Evolutionary conservation across 768 basidiomycete species (phyloP).

Genomic region (Chalciporus chontae): DNA sequence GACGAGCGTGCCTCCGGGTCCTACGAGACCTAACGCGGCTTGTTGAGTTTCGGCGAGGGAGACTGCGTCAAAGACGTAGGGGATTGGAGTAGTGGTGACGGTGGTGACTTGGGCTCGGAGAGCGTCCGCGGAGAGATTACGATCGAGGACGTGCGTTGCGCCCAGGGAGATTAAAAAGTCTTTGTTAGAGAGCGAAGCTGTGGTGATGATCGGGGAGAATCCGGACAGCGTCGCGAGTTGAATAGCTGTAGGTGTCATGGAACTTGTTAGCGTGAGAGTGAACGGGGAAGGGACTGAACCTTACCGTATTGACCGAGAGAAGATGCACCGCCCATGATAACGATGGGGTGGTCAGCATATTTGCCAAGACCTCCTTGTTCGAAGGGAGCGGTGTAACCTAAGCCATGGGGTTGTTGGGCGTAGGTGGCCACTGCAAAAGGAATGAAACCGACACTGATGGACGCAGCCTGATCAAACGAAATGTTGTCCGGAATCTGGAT

Average conservation of each 20-base stretch:
- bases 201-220: conserved; percentile 35
- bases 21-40: conserved; percentile 27
- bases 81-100: background rate
- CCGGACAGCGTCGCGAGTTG: conserved; percentile 33
- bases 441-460: conserved; percentile 31
- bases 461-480: conserved; percentile 35
- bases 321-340: conserved; percentile 36
- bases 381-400: conserved; percentile 26
- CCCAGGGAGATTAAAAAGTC: conserved; percentile 30
- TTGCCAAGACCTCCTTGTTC: conserved; percentile 25
- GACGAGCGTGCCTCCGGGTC: conserved; percentile 27
- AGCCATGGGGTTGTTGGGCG: conserved; percentile 21
- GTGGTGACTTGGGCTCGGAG: conserved; percentile 7
- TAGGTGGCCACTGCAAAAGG: conserved; percentile 36
- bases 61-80: conserved; percentile 25
- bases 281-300: background rate
- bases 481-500: conserved; percentile 30
- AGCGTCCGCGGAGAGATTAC: conserved; percentile 12
- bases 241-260: conserved; percentile 15
- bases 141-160: conserved; percentile 36
- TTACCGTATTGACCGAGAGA: conserved; percentile 39
- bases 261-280: background rate
- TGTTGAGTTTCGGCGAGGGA: conserved; percentile 31
- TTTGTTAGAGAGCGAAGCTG: conserved; percentile 32
- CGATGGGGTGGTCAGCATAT: conserved; percentile 29